Percentiles rank a stretch among this genome's conserved stretches.
These are phyloP conservation scores for Neopestalotiopsis clavispora DNA, from an alignment of 2,329 filamentous ascomycete genomes.

Conservation along the genomic window DNA sequence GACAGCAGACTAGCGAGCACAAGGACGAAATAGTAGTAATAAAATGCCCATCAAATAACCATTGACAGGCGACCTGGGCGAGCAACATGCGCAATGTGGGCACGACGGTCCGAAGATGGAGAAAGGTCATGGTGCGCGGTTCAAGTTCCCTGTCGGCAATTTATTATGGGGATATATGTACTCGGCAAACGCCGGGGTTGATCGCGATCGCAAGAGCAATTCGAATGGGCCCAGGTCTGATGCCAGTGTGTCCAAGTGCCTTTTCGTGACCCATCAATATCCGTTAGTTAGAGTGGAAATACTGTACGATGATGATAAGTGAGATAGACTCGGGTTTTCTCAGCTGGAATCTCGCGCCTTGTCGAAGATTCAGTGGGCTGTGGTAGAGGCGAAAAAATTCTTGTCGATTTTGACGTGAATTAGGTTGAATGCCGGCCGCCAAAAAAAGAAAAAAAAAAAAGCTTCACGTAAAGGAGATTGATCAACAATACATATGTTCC, in stretches of 20 bases:
- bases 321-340: no score
- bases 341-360: no score
- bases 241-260: no score
- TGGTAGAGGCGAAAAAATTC: neutral
- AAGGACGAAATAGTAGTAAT: no score
- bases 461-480: neutral
- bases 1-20: neutral
- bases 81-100: neutral
- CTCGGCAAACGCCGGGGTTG: neutral
- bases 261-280: no score
- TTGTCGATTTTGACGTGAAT: neutral
- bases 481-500: neutral
- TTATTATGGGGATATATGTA: neutral
- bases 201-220: neutral
- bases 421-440: neutral
- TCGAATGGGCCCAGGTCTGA: no score
- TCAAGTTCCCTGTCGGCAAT: slow-evolving; percentile 12
- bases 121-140: slow-evolving; percentile 10
- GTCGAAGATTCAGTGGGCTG: no score
- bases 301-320: no score
- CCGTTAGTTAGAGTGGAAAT: no score
- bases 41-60: slow-evolving; percentile 2
- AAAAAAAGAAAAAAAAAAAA: neutral
- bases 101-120: slow-evolving; percentile 12
- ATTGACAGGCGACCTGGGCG: slow-evolving; percentile 2